These are phyloP conservation scores for Kluyveromyces wickerhamii DNA, from an alignment of 805 yeast species.

Conservation along the genomic window DNA sequence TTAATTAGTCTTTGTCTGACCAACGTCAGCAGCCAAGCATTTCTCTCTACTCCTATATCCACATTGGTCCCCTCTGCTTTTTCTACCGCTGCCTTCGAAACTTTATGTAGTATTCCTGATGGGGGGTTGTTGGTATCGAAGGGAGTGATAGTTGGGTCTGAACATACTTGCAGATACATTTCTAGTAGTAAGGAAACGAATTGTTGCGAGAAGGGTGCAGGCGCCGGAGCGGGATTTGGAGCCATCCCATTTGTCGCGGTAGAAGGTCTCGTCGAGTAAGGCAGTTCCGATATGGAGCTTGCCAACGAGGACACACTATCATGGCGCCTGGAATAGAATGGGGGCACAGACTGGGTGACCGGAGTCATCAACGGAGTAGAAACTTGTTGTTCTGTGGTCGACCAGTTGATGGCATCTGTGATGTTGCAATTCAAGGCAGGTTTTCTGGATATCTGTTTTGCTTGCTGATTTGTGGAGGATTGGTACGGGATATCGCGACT, in stretches of 20 bases:
- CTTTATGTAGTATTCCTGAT: conserved; percentile 52
- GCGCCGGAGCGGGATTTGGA: conserved; percentile 8
- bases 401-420: conserved; percentile 4
- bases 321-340: conserved; percentile 15
- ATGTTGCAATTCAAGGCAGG: conserved; percentile 5
- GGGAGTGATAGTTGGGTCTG: conserved; percentile 59
- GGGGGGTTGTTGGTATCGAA: conserved; percentile 61
- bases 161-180: conserved; percentile 40
- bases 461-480: too few relatives aligned
- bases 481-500: too few relatives aligned
- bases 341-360: conserved; percentile 10
- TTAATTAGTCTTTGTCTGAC: conserved; percentile 33
- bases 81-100: conserved; percentile 47
- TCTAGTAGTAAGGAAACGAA: conserved; percentile 41
- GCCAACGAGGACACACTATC: conserved; percentile 24
- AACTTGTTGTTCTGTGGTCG: conserved; percentile 6
- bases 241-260: not conserved
- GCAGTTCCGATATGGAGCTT: conserved; percentile 23
- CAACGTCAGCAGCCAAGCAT: conserved; percentile 31
- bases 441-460: not conserved
- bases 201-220: conserved; percentile 21
- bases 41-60: conserved; percentile 33
- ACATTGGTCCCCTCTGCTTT: conserved; percentile 27
- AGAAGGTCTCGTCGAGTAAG: conserved; percentile 5
- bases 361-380: conserved; percentile 11